phyloP scores from a whole-genome alignment of 352 stramenopile genomes.

The Globisporangium nagaii region DNA sequence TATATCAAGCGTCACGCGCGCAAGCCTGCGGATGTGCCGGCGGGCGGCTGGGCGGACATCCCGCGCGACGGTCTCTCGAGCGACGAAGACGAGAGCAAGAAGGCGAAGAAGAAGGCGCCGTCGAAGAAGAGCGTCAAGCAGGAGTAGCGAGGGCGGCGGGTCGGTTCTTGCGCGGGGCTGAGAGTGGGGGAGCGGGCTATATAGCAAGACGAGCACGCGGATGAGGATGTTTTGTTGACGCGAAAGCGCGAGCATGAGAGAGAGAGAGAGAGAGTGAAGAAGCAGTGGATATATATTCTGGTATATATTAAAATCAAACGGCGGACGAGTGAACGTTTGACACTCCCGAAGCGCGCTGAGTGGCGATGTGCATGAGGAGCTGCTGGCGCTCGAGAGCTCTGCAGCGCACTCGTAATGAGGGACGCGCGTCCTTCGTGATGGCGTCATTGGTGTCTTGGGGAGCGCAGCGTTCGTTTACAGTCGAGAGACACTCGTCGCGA shows the following conservation, averaged over 20 bases:
- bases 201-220: too few relatives aligned
- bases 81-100: slow-evolving; percentile 68
- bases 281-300: not conserved
- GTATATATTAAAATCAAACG: not conserved
- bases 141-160: not conserved
- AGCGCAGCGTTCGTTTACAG: too few relatives aligned
- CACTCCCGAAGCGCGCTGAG: not conserved
- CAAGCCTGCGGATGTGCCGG: slow-evolving; percentile 58
- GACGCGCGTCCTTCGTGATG: too few relatives aligned
- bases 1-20: slow-evolving; percentile 84
- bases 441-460: too few relatives aligned
- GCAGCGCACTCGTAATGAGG: too few relatives aligned
- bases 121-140: slow-evolving; percentile 6
- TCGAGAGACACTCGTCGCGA: too few relatives aligned
- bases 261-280: not conserved
- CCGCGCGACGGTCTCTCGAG: slow-evolving; percentile 71
- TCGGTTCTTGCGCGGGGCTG: too few relatives aligned
- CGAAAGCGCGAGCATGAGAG: not conserved
- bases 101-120: slow-evolving; percentile 19
- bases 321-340: not conserved
- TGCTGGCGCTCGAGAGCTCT: too few relatives aligned
- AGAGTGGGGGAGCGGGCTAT: too few relatives aligned
- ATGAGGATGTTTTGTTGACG: not conserved
- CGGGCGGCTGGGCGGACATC: slow-evolving; percentile 66
- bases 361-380: too few relatives aligned